Base-by-base conservation (phyloP, 2,329 filamentous ascomycete genomes). In the Phaeophleospora eucalypticola region DNA sequence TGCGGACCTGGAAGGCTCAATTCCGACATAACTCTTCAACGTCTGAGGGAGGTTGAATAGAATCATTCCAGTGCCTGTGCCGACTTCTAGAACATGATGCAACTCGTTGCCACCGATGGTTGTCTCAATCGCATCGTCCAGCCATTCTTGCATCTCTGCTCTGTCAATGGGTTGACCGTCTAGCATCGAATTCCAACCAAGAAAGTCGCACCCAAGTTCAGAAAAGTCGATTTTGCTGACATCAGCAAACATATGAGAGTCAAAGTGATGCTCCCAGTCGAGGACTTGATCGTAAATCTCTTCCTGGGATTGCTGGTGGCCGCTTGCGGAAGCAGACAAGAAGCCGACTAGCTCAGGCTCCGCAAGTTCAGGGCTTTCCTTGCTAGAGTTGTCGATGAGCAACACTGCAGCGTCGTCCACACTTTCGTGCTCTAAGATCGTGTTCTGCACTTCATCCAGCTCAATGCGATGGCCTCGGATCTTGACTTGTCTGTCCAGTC, bases 51-150 rank as follows among this genome's bases (percentile, higher is more conserved):
- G 36, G 15, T 39, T 39, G 36, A 39, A 39, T 18, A 39, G 36
- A 14, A 39, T 39, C 36, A 39, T 39, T 7, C 36, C 36, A 19
- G 14, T 39, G 20, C 36, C 36, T 6, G 6, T 39, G 4, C 36
- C 36, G n/a, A 39, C n/a, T n/a, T 39, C 36, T n/a, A 39, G 36
- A 4, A 39, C 36, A 12, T 18, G n/a, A 16, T 16, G n/a, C 4
- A 35, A 16, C 17, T 14, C 33, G 4, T 16, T 16, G 12, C 12
- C 33, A 14, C 41, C 35, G 15, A 44, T 44, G 27, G 48, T 44
- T 19, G 49, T 50, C 10, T 38, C 37, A 39, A 49, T 48, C 16
- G 36, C 21, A 19, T 39, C 20, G 7, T 24, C 16, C 14, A 39
- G 36, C 36, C 36, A 39, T n/a, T 39, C 36, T 18, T 39, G 15